phyloP scores from a whole-genome alignment of 176 grass and related monocot species.

The Oryza australiensis region DNA sequence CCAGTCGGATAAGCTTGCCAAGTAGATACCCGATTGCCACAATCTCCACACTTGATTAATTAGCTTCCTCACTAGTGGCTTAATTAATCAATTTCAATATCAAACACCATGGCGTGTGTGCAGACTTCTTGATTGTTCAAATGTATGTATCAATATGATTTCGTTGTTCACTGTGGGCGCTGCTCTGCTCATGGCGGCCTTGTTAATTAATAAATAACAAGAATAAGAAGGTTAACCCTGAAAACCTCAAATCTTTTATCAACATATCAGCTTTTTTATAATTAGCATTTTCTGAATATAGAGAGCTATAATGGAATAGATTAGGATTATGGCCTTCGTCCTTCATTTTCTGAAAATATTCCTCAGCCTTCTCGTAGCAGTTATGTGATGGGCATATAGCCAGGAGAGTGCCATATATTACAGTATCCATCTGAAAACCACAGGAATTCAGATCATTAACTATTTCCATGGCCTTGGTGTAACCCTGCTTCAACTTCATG shows the following conservation, averaged over 20 bases:
- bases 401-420: constrained; percentile 87
- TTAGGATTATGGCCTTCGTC: constrained; percentile 82
- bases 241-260: constrained; percentile 74
- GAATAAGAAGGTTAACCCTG: constrained; percentile 57
- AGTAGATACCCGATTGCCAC: no score
- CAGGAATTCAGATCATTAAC: constrained; percentile 60
- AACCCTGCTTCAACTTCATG: constrained; percentile 52
- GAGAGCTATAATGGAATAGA: no score
- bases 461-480: constrained; percentile 70
- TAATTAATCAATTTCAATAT: no score
- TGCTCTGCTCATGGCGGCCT: no score
- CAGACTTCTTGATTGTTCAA: no score
- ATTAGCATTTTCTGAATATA: constrained; percentile 76
- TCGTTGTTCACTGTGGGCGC: no score
- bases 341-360: constrained; percentile 88
- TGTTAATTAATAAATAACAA: no score
- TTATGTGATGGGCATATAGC: constrained; percentile 86
- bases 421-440: constrained; percentile 78
- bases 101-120: no score
- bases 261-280: constrained; percentile 74
- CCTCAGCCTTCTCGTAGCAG: constrained; percentile 69
- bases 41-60: no score
- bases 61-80: no score
- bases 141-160: no score
- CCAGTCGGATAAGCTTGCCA: no score